These are phyloP conservation scores for Neofusicoccum umdonicola DNA, from an alignment of 2,329 filamentous ascomycete genomes.

Conservation along the genomic window DNA sequence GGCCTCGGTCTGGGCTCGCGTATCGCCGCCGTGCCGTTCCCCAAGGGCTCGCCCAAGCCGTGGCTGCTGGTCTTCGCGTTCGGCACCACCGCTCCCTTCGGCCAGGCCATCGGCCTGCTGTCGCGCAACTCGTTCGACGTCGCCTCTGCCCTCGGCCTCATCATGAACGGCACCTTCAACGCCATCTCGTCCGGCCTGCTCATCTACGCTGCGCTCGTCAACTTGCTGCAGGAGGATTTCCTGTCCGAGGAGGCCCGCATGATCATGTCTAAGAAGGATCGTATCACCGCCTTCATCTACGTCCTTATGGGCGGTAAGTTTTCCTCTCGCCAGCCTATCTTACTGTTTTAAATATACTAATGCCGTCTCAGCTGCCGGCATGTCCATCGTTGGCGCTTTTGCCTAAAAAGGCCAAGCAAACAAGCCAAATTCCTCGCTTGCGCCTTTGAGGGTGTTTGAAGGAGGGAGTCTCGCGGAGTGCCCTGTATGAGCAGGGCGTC, in stretches of 20 bases:
- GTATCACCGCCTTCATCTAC: constrained; percentile 52
- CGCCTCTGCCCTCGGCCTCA: constrained; percentile 68
- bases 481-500: too few species aligned
- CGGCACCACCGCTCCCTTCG: constrained; percentile 69
- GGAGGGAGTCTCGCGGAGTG: not conserved
- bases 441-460: not conserved
- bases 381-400: constrained; percentile 37
- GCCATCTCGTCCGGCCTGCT: constrained; percentile 78
- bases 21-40: constrained; percentile 70
- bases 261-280: constrained; percentile 52
- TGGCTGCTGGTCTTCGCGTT: constrained; percentile 79
- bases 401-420: constrained; percentile 23
- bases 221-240: constrained; percentile 83
- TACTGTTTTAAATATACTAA: not conserved
- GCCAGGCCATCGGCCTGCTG: constrained; percentile 76
- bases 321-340: too few species aligned
- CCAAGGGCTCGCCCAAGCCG: constrained; percentile 32
- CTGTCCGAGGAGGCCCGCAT: constrained; percentile 52
- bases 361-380: constrained; percentile 28
- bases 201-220: constrained; percentile 78
- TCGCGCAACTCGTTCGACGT: constrained; percentile 80
- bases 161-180: constrained; percentile 86
- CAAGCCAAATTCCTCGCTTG: not conserved
- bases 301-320: constrained; percentile 32
- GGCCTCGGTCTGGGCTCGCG: constrained; percentile 81